Conservation (phyloP, 208 protist species). For the Trypanosomatidae sp. region DNA sequence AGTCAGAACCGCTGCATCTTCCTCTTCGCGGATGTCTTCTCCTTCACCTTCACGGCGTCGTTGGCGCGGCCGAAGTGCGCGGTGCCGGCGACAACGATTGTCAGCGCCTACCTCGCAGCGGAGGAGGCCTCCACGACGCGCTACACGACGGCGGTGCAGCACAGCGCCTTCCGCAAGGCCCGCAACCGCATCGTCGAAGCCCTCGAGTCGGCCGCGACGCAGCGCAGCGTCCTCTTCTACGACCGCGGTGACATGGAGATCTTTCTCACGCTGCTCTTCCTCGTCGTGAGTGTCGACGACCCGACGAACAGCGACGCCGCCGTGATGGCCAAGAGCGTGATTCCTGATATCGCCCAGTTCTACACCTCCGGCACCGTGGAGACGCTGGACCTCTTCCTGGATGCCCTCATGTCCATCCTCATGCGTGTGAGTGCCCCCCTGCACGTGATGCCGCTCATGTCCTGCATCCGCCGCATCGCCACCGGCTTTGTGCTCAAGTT, state of each 20-base stretch:
- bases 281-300: slow-evolving; percentile 86
- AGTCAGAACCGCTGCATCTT: slow-evolving; percentile 84
- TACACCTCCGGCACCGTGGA: slow-evolving; percentile 74
- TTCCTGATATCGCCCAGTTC: slow-evolving; percentile 79
- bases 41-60: slow-evolving; percentile 67
- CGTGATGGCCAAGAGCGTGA: slow-evolving; percentile 49
- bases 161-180: slow-evolving; percentile 68
- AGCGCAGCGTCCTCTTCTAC: slow-evolving; percentile 89
- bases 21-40: slow-evolving; percentile 82
- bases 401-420: slow-evolving; percentile 80
- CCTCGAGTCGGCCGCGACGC: slow-evolving; percentile 41
- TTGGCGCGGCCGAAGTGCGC: slow-evolving; percentile 60
- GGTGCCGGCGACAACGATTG: slow-evolving; percentile 43
- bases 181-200: slow-evolving; percentile 86
- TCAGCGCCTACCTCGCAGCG: slow-evolving; percentile 55
- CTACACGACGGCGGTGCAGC: slow-evolving; percentile 64
- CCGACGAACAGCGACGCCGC: slow-evolving; percentile 68
- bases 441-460: slow-evolving; percentile 87
- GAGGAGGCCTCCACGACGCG: slow-evolving; percentile 65
- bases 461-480: slow-evolving; percentile 71
- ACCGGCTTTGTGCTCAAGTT: slow-evolving; percentile 76
- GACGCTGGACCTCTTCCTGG: slow-evolving; percentile 76
- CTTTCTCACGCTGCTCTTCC: slow-evolving; percentile 75
- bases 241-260: slow-evolving; percentile 78
- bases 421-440: slow-evolving; percentile 73